Percentiles rank a stretch among this genome's conserved stretches.
Conservation (phyloP, 2,329 filamentous ascomycete species). For the Monosporascus sp. region DNA sequence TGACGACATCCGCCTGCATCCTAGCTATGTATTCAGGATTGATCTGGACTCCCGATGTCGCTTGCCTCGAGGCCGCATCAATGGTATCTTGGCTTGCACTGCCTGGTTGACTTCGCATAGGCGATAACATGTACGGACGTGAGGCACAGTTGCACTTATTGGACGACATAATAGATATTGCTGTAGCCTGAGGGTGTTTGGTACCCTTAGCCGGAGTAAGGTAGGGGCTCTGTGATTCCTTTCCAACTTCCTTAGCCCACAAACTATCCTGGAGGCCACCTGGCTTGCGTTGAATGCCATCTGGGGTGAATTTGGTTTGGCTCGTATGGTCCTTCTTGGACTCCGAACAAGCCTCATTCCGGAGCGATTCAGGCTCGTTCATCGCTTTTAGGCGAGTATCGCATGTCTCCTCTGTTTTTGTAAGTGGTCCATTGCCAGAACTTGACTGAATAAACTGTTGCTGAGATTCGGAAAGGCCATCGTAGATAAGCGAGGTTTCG, state of each 20-base stretch:
- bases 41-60: background rate
- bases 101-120: background rate
- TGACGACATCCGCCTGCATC: too few relatives aligned
- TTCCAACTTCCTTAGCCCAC: background rate
- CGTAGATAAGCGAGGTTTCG: background rate
- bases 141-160: background rate
- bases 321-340: background rate
- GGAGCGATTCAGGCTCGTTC: background rate
- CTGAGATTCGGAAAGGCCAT: background rate
- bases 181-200: background rate
- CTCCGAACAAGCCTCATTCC: background rate
- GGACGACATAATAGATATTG: background rate
- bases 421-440: background rate
- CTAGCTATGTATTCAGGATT: too few relatives aligned
- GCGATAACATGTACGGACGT: background rate
- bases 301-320: too few relatives aligned
- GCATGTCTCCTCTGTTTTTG: background rate
- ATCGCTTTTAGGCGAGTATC: background rate
- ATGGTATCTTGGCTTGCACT: background rate
- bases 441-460: background rate
- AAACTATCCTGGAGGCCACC: background rate
- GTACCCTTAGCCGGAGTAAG: background rate
- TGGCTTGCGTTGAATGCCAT: background rate
- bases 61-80: background rate
- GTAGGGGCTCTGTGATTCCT: background rate